Evolutionary conservation across 306 rosid species (phyloP).

Genomic region (Gillenia trifoliata): DNA sequence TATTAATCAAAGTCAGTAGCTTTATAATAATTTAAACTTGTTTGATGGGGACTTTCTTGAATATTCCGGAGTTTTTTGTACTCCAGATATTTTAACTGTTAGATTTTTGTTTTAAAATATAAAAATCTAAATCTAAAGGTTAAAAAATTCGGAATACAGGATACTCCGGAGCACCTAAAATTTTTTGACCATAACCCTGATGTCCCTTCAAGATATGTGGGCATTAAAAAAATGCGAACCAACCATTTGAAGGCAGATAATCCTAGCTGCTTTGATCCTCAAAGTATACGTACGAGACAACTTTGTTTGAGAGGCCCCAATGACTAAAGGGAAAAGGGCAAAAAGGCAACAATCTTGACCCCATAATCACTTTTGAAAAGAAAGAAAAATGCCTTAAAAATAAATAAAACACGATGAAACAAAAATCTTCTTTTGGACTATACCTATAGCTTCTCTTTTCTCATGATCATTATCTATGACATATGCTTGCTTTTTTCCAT

Average conservation of each 20-base stretch:
- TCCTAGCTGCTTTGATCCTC: conserved; percentile 50
- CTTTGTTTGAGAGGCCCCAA: conserved; percentile 71
- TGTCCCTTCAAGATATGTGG: conserved; percentile 36
- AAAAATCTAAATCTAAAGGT: too few species aligned
- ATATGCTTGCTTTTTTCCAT: conserved; percentile 42
- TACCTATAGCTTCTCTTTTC: conserved; percentile 29
- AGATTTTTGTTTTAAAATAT: too few species aligned
- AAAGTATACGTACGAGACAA: conserved; percentile 68
- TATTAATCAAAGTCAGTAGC: conserved; percentile 1
- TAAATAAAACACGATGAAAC: conserved; percentile 36
- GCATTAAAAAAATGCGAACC: conserved; percentile 30
- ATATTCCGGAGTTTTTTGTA: too few species aligned
- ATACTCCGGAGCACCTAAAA: too few species aligned
- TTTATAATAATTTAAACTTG: background rate
- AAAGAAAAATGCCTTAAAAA: conserved; percentile 3
- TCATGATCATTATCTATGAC: conserved; percentile 49
- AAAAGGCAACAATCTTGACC: conserved; percentile 57
- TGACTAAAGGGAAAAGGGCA: conserved; percentile 38
- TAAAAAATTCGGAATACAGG: too few species aligned
- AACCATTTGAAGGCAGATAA: conserved; percentile 41
- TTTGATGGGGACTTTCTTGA: too few species aligned
- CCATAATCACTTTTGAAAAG: conserved; percentile 61
- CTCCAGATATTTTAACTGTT: too few species aligned
- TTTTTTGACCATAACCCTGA: conserved; percentile 20
- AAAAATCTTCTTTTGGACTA: conserved; percentile 59